phyloP scores from a whole-genome alignment of 202 grass and related monocot species.

The Brachypodium distachyon region DNA sequence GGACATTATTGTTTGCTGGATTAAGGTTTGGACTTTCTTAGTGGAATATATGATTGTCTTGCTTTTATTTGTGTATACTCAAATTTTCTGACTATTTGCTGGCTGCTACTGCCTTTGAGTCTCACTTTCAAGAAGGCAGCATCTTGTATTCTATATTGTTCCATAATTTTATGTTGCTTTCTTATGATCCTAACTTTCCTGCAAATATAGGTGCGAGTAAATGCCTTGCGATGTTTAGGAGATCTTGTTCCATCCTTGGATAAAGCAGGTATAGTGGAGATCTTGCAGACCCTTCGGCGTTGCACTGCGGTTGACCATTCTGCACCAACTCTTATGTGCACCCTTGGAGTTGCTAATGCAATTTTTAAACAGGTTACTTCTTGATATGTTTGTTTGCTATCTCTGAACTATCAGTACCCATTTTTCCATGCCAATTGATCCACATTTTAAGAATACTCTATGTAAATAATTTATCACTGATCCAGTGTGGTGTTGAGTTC shows the following conservation, averaged over 20 bases:
- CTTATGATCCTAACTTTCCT: slow-evolving; percentile 14
- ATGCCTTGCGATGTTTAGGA: slow-evolving; percentile 90
- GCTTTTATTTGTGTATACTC: too few species aligned
- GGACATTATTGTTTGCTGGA: not conserved
- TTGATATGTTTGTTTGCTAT: not conserved
- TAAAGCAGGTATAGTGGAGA: slow-evolving; percentile 64
- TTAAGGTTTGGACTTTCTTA: not conserved
- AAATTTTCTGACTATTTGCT: slow-evolving; percentile 1
- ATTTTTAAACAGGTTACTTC: slow-evolving; percentile 88
- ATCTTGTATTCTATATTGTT: not conserved
- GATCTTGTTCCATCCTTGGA: slow-evolving; percentile 89
- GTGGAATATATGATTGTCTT: too few species aligned
- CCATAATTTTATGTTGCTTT: slow-evolving; percentile 8
- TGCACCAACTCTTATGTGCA: slow-evolving; percentile 97
- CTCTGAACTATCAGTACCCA: not conserved
- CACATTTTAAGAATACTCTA: not conserved
- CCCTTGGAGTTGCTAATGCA: slow-evolving; percentile 86
- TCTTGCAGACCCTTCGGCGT: slow-evolving; percentile 78
- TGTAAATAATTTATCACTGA: slow-evolving; percentile 17
- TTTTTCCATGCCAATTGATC: not conserved
- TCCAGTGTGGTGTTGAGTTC: slow-evolving; percentile 88
- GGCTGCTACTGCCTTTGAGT: slow-evolving; percentile 3
- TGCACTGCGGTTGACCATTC: slow-evolving; percentile 93
- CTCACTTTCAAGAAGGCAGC: not conserved
- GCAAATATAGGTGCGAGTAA: slow-evolving; percentile 78